These are phyloP conservation scores for Mycena sp. DNA, from an alignment of 1,284 basidiomycete species.

Conservation along the genomic window DNA sequence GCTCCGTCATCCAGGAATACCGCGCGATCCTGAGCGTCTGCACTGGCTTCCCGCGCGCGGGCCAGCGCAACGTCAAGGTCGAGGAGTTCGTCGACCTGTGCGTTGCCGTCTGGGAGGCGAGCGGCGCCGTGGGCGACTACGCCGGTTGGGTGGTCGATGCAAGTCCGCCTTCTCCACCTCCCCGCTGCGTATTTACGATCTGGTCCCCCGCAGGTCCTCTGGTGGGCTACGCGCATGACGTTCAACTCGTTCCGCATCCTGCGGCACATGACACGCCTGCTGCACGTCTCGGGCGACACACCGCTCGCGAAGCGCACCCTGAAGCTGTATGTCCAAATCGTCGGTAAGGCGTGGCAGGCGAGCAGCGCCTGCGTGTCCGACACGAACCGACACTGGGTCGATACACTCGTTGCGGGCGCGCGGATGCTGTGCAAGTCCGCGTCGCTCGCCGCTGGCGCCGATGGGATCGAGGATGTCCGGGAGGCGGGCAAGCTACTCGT, in stretches of 20 bases:
- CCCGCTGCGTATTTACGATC: conserved; percentile 13
- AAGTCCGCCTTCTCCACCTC: conserved; percentile 41
- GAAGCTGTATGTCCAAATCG: conserved; percentile 85
- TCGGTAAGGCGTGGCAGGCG: conserved; percentile 81
- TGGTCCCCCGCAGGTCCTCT: conserved; percentile 67
- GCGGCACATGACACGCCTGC: conserved; percentile 82
- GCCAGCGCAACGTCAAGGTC: conserved; percentile 82
- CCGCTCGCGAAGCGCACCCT: conserved; percentile 80
- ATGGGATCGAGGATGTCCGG: conserved; percentile 60
- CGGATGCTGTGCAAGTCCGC: conserved; percentile 75
- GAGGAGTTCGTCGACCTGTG: conserved; percentile 87
- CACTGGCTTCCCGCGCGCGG: conserved; percentile 87
- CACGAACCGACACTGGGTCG: conserved; percentile 73
- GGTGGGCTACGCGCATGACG: conserved; percentile 92
- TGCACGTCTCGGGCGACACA: conserved; percentile 71
- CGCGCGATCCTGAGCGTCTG: conserved; percentile 70
- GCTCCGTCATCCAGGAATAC: conserved; percentile 74
- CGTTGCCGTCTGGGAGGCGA: conserved; percentile 83
- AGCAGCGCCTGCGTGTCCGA: conserved; percentile 53
- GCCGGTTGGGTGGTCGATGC: conserved; percentile 81
- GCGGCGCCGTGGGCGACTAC: conserved; percentile 66
- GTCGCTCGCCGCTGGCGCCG: conserved; percentile 29
- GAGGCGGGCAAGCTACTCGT: conserved; percentile 68
- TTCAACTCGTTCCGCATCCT: conserved; percentile 90
- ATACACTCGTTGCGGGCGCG: conserved; percentile 74